Base-by-base conservation (phyloP, 1,139 yeast genomes). In the Diutina neorugosa region DNA sequence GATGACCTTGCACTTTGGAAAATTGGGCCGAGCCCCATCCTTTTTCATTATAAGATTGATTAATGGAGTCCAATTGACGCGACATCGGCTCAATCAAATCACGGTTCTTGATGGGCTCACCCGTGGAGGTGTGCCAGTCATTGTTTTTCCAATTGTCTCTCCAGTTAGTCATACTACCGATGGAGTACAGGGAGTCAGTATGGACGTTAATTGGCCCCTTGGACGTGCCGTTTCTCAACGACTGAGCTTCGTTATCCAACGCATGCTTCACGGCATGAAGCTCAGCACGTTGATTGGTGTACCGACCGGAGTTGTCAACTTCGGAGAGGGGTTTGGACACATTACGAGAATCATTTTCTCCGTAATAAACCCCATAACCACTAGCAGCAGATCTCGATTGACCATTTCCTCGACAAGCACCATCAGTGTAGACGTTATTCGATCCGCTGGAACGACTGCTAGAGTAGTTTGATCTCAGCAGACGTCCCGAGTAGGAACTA, bases 381-480 rank as follows among this genome's bases (percentile, higher is more conserved):
- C 37, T 31, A 14, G 37, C 37, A 9, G 37, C 37, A 2, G 37
- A 31, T 2, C n/a, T 8, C 7, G 16, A 9, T 46, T 11, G 6
- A 8, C 50, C 50, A 18, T 46, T 46, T 5, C 40, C 50, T 9
- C 50, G 40, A 46, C 50, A 46, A n/a, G 50, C 50, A 27, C 50
- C 50, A 16, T 46, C 50, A n/a, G 48, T 44, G 12, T 44, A 44
- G 18, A 44, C 34, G 14, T 31, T 31, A 2, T 31, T 31, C 14
- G 37, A 31, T 6, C n/a, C n/a, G 37, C 37, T 31, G 37, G 37
- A 31, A 5, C 37, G 12, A 23, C 25, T 7, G 25, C 7, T 23
- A 4, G 25, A 23, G 25, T 23, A 23, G 25, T 4, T 23, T 23
- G 25, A 23, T 23, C 25, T 23, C 25, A 23, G 25, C 37, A 27